phyloP scores from a whole-genome alignment of 164 flowering plant species.

The Vitis cinerea region DNA sequence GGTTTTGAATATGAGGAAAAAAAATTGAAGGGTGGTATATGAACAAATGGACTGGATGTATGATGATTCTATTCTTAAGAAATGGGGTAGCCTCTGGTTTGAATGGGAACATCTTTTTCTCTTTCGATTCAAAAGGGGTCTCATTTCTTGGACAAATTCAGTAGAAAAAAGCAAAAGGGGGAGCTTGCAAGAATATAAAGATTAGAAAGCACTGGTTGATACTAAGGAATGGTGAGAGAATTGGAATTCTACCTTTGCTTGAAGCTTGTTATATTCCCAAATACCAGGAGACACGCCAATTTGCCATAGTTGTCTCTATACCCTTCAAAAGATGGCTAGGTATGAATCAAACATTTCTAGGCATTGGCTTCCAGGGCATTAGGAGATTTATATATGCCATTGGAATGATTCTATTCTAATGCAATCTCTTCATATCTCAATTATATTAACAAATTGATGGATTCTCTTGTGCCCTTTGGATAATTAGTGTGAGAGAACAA shows the following conservation, averaged over 20 bases:
- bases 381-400: too few species aligned
- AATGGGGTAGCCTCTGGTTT: conserved; percentile 12
- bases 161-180: conserved; percentile 7
- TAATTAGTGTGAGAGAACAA: too few species aligned
- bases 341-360: too few species aligned
- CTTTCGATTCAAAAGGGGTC: neutral
- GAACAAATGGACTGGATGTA: neutral
- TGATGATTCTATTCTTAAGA: conserved; percentile 24
- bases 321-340: too few species aligned
- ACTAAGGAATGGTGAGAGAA: conserved; percentile 1
- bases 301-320: too few species aligned
- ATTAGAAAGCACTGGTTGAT: conserved; percentile 5
- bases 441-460: too few species aligned
- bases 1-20: neutral
- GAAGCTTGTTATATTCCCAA: conserved; percentile 11
- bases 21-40: neutral
- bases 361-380: too few species aligned
- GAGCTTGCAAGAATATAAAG: neutral
- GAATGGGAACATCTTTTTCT: conserved; percentile 5
- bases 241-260: conserved; percentile 26
- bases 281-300: too few species aligned
- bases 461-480: too few species aligned
- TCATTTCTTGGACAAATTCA: neutral
- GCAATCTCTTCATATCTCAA: too few species aligned
- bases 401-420: too few species aligned